Conservation (phyloP, 495 filamentous ascomycete genomes). For the Xylaria bambusicola region DNA sequence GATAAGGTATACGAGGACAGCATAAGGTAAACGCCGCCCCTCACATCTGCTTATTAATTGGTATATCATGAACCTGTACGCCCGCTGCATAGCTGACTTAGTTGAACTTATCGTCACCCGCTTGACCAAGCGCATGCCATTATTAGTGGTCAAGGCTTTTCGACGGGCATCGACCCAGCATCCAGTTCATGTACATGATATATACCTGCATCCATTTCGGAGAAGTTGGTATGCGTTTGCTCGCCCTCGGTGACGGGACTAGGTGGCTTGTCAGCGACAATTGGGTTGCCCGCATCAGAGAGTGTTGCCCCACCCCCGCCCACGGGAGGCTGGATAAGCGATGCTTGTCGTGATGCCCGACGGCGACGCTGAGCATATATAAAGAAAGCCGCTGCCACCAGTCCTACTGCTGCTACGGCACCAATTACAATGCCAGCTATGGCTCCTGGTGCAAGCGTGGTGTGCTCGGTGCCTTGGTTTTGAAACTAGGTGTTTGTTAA, state of each 20-base stretch:
- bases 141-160: constrained; percentile 7
- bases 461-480: neutral
- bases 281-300: neutral
- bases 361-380: constrained; percentile 14
- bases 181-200: constrained; percentile 1
- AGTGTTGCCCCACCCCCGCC: neutral
- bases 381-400: constrained; percentile 8
- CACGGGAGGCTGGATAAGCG: neutral
- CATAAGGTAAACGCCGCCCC: no score
- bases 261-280: neutral
- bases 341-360: neutral
- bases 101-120: neutral
- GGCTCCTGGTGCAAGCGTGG: constrained; percentile 9
- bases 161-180: neutral
- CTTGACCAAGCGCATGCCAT: neutral
- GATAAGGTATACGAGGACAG: no score
- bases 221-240: neutral
- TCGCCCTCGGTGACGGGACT: neutral
- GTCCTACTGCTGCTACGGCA: neutral
- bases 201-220: constrained; percentile 4
- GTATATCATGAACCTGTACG: no score
- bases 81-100: no score
- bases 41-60: no score
- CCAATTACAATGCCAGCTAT: constrained; percentile 27
- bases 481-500: neutral